A percentile compares a stretch with the other conserved stretches of the same genome.
Evolutionary conservation across 257 asterid genomes (phyloP).

Genomic region (Lithospermum erythrorhizon): DNA sequence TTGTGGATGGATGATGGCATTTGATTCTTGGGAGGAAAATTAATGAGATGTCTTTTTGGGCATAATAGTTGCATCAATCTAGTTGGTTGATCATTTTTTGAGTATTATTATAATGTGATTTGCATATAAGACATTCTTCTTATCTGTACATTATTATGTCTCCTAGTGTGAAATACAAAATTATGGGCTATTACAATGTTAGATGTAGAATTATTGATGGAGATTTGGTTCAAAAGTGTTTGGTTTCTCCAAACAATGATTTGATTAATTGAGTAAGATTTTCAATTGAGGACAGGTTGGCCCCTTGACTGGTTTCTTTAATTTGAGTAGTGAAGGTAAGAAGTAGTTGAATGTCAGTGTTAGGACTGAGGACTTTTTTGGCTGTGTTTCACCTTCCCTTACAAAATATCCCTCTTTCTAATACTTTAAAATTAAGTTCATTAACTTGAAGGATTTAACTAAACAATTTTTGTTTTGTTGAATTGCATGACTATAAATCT

Average conservation of each 20-base stretch:
- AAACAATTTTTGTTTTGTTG: too few relatives aligned
- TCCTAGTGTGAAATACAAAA: conserved; percentile 6
- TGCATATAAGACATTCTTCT: conserved; percentile 15
- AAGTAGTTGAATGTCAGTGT: conserved; percentile 36
- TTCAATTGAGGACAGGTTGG: conserved; percentile 53
- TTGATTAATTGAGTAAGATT: conserved; percentile 27
- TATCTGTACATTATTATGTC: conserved; percentile 5
- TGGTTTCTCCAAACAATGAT: conserved; percentile 30
- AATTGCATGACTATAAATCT: too few relatives aligned
- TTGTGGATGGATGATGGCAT: too few relatives aligned
- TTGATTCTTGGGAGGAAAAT: conserved; percentile 5
- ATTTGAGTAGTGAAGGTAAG: conserved; percentile 28
- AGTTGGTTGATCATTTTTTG: conserved; percentile 2
- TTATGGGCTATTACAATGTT: conserved; percentile 11
- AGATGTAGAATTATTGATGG: conserved; percentile 27
- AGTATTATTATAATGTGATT: background rate
- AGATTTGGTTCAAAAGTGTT: conserved; percentile 32
- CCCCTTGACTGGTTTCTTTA: conserved; percentile 24
- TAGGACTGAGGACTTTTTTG: too few relatives aligned
- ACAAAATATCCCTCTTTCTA: too few relatives aligned
- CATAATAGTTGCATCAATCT: conserved; percentile 13
- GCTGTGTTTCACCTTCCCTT: too few relatives aligned
- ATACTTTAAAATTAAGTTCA: too few relatives aligned
- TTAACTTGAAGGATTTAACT: too few relatives aligned
- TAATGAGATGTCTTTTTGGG: conserved; percentile 23